phyloP scores from a whole-genome alignment of 352 stramenopile genomes.

The Pythium rishiriense region DNA sequence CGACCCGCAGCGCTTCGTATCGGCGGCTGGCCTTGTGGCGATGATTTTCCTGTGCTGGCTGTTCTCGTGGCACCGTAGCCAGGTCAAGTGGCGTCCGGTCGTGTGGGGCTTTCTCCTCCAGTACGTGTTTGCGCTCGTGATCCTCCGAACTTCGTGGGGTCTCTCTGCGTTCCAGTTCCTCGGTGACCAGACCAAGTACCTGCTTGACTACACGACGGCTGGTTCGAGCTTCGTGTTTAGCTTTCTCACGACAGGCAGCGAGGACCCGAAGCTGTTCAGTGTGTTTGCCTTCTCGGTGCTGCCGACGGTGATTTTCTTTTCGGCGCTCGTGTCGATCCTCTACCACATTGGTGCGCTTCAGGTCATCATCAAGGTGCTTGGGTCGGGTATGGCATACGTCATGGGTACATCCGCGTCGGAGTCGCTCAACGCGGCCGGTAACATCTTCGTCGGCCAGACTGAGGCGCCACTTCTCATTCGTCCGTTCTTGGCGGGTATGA shows the following conservation, averaged over 20 bases:
- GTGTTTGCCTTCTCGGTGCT: constrained; percentile 6
- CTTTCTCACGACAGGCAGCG: neutral
- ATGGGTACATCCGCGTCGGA: constrained; percentile 4
- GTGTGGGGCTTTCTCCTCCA: constrained; percentile 2
- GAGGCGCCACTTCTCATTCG: constrained; percentile 6
- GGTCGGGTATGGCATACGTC: neutral
- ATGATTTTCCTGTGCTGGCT: neutral
- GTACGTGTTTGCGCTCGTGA: neutral
- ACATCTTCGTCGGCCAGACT: constrained; percentile 7
- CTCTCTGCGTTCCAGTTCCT: constrained; percentile 6
- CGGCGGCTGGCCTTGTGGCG: neutral
- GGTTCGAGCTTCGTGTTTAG: constrained; percentile 6
- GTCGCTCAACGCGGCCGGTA: constrained; percentile 4
- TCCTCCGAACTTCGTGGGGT: constrained; percentile 3
- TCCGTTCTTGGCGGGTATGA: neutral
- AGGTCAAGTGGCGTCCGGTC: constrained; percentile 6
- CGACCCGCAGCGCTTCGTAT: constrained; percentile 5
- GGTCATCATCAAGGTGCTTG: neutral
- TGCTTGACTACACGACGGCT: neutral
- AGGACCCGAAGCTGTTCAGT: neutral
- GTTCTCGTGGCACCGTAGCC: constrained; percentile 3
- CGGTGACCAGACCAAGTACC: constrained; percentile 3
- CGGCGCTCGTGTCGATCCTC: constrained; percentile 7
- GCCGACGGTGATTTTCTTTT: constrained; percentile 5
- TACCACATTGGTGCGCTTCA: constrained; percentile 5